Base-by-base conservation (phyloP, 306 rosid genomes). In the Dryas octopetala region DNA sequence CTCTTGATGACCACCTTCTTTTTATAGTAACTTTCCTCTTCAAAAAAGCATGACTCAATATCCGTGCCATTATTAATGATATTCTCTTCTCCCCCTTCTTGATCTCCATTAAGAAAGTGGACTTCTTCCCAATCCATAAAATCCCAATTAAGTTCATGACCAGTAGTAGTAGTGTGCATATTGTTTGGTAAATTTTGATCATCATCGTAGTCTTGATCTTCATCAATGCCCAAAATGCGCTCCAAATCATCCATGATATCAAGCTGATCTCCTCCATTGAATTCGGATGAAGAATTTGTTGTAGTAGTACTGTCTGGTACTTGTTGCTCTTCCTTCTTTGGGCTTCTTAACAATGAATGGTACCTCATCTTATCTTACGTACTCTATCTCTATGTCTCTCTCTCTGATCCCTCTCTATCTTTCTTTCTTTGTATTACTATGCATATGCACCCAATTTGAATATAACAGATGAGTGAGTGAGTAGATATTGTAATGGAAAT, bases 321-420 rank as follows among this genome's bases (percentile, higher is more conserved):
- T 51, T 86, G 71, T 28, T 83, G 90, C 74, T 91, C 95, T 78
- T 91, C 93, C 82, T 78, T 79, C 83, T 91, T 91, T 53, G 93
- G 97, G 55, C 83, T 86, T 69, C 68, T 84, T 50, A 80, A 62
- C 71, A 80, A 80, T 17, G 87, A 80, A 77, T 28, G 72, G 77
- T 41, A 73, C 51, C 87, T 83, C 87, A 83, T 83, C 68, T 48
- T 68, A 9, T 67, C 50, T 62, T 10, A 5, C n/a, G n/a, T n/a
- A n/a, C 54, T 54, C 26, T 9, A 8, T 51, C 16, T 16, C 57
- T 23, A 4, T 48, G 11, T 55, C 53, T 71, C 50, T 47, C 50
- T 15, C 4, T 41, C 4, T 49, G 19, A 19, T 19, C 19, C 19
- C 19, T 19, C 19, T 19, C 19, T 19, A 9, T 6, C 19, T n/a